A percentile compares a stretch with the other conserved stretches of the same genome.
Conservation (phyloP, 371 early-diverging fungal species). For the Mortierella sp. region DNA sequence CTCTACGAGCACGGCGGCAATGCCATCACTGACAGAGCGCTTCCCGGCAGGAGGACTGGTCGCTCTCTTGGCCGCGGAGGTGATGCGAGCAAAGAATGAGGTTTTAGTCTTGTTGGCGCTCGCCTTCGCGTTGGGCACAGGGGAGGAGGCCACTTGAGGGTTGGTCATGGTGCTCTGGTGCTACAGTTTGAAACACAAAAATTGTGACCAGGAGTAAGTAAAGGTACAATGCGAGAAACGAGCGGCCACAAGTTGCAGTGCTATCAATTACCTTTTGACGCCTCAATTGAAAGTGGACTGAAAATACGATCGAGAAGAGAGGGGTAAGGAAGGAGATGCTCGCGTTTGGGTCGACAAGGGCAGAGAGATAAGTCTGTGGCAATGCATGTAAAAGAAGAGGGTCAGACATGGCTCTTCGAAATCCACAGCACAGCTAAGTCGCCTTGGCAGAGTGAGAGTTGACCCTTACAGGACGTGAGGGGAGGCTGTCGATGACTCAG, state of each 20-base stretch:
- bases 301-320: neutral
- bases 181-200: neutral
- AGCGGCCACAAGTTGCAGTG: neutral
- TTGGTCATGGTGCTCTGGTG: neutral
- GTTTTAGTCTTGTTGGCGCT: neutral
- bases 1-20: neutral
- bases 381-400: neutral
- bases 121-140: neutral
- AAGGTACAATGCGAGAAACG: neutral
- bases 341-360: neutral
- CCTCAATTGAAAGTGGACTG: neutral
- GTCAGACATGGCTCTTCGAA: neutral
- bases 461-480: neutral
- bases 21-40: neutral
- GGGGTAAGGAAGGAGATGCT: neutral
- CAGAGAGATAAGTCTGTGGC: neutral
- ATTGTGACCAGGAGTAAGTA: neutral
- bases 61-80: conserved; percentile 1
- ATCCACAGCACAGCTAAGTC: neutral
- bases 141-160: neutral
- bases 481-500: neutral
- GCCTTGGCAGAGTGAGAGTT: neutral
- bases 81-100: neutral
- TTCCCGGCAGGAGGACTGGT: neutral
- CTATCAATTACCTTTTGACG: neutral